Conservation (phyloP, 2,329 filamentous ascomycete species). For the Celoporthe dispersa region DNA sequence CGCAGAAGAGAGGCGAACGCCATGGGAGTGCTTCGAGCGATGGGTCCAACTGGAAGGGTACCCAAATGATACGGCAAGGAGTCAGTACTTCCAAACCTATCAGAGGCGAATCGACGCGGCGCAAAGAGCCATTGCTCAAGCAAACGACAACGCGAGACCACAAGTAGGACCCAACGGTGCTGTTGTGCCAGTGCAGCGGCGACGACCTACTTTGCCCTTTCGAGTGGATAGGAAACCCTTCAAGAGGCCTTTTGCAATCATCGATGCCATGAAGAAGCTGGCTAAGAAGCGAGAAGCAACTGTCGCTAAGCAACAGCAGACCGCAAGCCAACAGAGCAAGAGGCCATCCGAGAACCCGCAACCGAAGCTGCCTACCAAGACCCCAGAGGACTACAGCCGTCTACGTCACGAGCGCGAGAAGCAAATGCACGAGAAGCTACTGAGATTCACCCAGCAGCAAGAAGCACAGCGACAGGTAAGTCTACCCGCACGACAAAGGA, state of each 20-base stretch:
- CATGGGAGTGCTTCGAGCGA: slow-evolving; percentile 98
- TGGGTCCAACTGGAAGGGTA: slow-evolving; percentile 93
- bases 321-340: slow-evolving; percentile 74
- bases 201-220: slow-evolving; percentile 77
- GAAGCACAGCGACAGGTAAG: slow-evolving; percentile 61
- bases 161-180: slow-evolving; percentile 43
- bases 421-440: slow-evolving; percentile 63
- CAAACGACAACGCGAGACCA: slow-evolving; percentile 47
- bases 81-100: slow-evolving; percentile 85
- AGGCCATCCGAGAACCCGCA: slow-evolving; percentile 73
- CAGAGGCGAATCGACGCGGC: slow-evolving; percentile 64
- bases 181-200: slow-evolving; percentile 57
- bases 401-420: slow-evolving; percentile 88
- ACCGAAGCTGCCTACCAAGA: slow-evolving; percentile 62
- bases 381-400: slow-evolving; percentile 87
- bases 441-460: slow-evolving; percentile 61
- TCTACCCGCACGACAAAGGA: slow-evolving; percentile 37
- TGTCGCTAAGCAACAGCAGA: slow-evolving; percentile 85
- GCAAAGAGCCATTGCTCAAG: slow-evolving; percentile 57
- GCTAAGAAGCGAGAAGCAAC: slow-evolving; percentile 91
- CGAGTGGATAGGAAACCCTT: slow-evolving; percentile 86
- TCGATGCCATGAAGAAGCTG: slow-evolving; percentile 94
- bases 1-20: slow-evolving; percentile 85
- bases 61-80: slow-evolving; percentile 92
- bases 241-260: slow-evolving; percentile 82